Evolutionary conservation across 2,329 filamentous ascomycete species (phyloP), one percentile per base, ranked within the genome.

Genomic region (Metarhizium anisopliae): DNA sequence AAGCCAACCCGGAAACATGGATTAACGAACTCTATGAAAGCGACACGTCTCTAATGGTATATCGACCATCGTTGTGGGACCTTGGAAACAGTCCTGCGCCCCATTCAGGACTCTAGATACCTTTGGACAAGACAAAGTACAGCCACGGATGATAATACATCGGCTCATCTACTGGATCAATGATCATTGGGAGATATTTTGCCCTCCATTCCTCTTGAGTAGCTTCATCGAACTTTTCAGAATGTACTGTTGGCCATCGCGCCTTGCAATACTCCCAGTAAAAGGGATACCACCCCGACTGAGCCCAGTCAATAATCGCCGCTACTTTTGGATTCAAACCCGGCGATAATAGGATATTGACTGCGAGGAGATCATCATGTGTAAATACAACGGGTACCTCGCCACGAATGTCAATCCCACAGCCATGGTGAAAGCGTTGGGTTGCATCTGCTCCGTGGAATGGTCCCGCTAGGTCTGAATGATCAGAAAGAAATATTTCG

Each of bases 241-340:
- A 55, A 53, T 61, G 13, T 13, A 62, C 1, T 10, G 60, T 59
- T 29, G 68, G 61, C 2, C 62, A 59, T 32, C 62, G 62, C 29
- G 60, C 59, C 59, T 68, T 69, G 40, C 60, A 66, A 54, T 62
- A 66, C 58, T 70, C 68, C 67, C 67, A 70, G 52, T 70, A 69
- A 25, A 58, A 60, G 5, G 68, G 67, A 59, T 68, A 69, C 65
- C 66, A 69, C 2, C 67, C 68, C 13, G 67, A 59, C 50, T 66
- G 63, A 25, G 59, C 61, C 63, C 65, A 69, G 29, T 69, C 66
- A n/a, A 68, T 56, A 11, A 69, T 59, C 0, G 56, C 62, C 7
- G 57, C 54, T 6, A 66, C 58, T 16, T 18, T 62, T 14, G 62
- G 61, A 11, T 59, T 54, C 1, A 60, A 40, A 1, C 56, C 59